Percentiles rank a stretch among this genome's conserved stretches.
Conservation (phyloP, 176 grass and related monocot species). For the Pontederia paniculata region DNA sequence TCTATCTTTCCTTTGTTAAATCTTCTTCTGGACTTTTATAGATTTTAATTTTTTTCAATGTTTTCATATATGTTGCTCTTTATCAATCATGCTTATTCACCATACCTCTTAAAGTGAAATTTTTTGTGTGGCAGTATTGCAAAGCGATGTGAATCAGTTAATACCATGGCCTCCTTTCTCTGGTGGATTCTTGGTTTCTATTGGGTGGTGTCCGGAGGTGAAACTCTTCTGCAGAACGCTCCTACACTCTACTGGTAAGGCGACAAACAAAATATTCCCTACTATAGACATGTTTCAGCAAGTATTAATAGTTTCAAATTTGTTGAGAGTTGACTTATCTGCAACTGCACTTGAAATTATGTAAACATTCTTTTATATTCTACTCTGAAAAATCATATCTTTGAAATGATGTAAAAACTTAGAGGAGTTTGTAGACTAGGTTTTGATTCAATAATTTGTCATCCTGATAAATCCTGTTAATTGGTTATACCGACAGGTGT, state of each 20-base stretch:
- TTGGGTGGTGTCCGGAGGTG: constrained; percentile 69
- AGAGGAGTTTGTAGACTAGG: too few species aligned
- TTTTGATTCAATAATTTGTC: too few species aligned
- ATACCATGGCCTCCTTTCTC: constrained; percentile 66
- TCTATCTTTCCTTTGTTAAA: too few species aligned
- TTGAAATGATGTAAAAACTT: too few species aligned
- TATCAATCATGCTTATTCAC: not conserved
- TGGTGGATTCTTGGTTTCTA: constrained; percentile 99
- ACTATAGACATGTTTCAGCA: not conserved
- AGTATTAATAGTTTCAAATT: not conserved
- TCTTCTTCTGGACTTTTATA: too few species aligned
- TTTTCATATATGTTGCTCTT: not conserved
- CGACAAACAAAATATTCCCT: not conserved
- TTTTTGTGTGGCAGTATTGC: constrained; percentile 28
- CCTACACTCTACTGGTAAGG: constrained; percentile 87
- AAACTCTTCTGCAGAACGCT: constrained; percentile 46
- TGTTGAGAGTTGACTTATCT: not conserved
- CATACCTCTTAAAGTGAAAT: not conserved
- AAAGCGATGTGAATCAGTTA: constrained; percentile 70
- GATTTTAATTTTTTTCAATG: not conserved
- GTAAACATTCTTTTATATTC: too few species aligned
- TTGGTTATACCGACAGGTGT: too few species aligned
- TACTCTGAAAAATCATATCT: too few species aligned
- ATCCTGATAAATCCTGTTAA: too few species aligned
- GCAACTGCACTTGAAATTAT: not conserved